Conservation (phyloP, 1,284 basidiomycete species). For the Cutaneotrichosporon cyanovorans region DNA sequence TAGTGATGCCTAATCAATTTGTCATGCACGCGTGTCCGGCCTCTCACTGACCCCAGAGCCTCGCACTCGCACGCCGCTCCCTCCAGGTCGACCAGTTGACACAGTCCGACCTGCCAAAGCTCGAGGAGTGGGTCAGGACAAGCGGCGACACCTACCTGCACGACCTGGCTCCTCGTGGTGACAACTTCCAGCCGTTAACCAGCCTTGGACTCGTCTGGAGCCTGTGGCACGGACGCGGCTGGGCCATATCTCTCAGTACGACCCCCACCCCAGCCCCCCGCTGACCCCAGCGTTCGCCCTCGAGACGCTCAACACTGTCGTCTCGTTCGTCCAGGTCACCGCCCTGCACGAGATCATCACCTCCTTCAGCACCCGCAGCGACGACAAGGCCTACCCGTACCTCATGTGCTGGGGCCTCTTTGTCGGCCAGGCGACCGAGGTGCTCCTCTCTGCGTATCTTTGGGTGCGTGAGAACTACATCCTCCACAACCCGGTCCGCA, state of each 20-base stretch:
- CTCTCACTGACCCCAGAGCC: conserved; percentile 25
- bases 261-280: neutral
- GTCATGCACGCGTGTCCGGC: neutral
- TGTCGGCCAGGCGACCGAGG: conserved; percentile 25
- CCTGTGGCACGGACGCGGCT: conserved; percentile 29
- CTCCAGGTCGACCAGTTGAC: conserved; percentile 24
- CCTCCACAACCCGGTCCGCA: conserved; percentile 36
- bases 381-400: conserved; percentile 35
- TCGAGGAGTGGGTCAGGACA: conserved; percentile 32
- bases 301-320: conserved; percentile 25
- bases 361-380: conserved; percentile 21
- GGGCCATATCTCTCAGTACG: conserved; percentile 26
- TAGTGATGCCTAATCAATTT: too few species aligned
- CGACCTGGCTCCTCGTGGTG: conserved; percentile 6
- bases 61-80: conserved; percentile 24
- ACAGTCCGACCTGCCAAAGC: conserved; percentile 34
- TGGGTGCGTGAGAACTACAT: conserved; percentile 40
- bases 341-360: conserved; percentile 39
- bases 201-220: conserved; percentile 24
- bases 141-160: conserved; percentile 9
- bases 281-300: conserved; percentile 25
- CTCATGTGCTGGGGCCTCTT: conserved; percentile 43
- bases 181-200: conserved; percentile 17
- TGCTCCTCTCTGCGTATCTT: conserved; percentile 14
- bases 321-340: conserved; percentile 30